A percentile compares a stretch with the other conserved stretches of the same genome.
phyloP scores from a whole-genome alignment of 2,329 filamentous ascomycete genomes.

The Aspergillus fumigatiaffinis region DNA sequence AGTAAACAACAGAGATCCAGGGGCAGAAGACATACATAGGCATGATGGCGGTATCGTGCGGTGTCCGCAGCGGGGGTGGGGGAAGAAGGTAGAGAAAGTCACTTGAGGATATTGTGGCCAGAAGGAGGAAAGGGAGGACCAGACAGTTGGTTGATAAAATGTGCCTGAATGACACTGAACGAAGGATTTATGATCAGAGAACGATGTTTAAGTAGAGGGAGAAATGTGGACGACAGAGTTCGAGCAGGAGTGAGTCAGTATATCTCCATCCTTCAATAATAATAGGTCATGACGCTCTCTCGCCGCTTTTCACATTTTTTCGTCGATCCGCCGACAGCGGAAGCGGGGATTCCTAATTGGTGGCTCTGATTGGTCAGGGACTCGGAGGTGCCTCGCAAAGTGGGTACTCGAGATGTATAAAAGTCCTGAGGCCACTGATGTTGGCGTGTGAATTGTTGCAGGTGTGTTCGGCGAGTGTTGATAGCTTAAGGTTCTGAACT shows the following conservation, averaged over 20 bases:
- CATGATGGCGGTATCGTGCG: slow-evolving; percentile 24
- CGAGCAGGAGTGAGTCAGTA: slow-evolving; percentile 6
- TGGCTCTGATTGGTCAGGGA: neutral
- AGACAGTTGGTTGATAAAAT: neutral
- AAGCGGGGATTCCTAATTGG: neutral
- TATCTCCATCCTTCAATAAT: neutral
- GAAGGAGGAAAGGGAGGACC: slow-evolving; percentile 1
- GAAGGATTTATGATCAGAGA: neutral
- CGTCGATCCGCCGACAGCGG: slow-evolving; percentile 14
- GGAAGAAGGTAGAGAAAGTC: neutral
- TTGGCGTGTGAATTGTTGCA: neutral
- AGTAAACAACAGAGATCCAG: slow-evolving; percentile 2
- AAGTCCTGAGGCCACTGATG: neutral
- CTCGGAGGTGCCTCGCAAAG: neutral
- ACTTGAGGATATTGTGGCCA: neutral
- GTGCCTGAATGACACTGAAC: neutral
- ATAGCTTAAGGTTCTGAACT: neutral
- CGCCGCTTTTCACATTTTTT: slow-evolving; percentile 6
- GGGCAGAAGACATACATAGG: slow-evolving; percentile 31
- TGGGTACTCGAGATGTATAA: neutral
- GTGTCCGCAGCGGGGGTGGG: slow-evolving; percentile 11
- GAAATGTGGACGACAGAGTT: neutral
- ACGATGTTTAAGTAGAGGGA: neutral
- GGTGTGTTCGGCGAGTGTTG: neutral
- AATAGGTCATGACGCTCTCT: neutral